Percentiles rank a stretch among this genome's conserved stretches.
Evolutionary conservation across 805 yeast species (phyloP).

Genomic region (Saturnispora sanitii): DNA sequence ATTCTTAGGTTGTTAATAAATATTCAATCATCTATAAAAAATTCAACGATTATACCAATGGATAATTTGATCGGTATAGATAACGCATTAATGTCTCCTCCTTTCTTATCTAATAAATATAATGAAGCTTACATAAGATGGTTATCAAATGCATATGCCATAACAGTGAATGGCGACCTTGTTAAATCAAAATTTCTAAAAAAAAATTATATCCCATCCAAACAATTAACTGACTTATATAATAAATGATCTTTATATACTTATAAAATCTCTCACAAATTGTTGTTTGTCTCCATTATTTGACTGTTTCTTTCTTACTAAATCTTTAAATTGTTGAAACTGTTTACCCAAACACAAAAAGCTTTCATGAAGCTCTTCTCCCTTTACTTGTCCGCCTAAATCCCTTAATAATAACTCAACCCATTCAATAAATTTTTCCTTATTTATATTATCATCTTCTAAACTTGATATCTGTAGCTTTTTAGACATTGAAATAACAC

Average conservation of each 20-base stretch:
- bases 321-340: no score
- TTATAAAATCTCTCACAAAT: neutral
- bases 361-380: no score
- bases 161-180: neutral
- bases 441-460: conserved; percentile 2
- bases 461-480: conserved; percentile 8
- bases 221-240: neutral
- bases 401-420: conserved; percentile 15
- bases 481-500: conserved; percentile 13
- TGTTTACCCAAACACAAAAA: no score
- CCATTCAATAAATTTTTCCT: conserved; percentile 12
- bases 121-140: conserved; percentile 4
- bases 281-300: no score
- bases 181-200: neutral
- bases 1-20: neutral
- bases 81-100: neutral
- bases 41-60: conserved; percentile 2
- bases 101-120: conserved; percentile 6
- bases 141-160: neutral
- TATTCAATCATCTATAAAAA: neutral
- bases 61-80: neutral
- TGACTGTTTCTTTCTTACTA: no score
- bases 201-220: conserved; percentile 3
- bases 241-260: neutral
- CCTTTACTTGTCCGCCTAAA: conserved; percentile 9